Evolutionary conservation across 176 grass and related monocot species (phyloP), one percentile per base, ranked within the genome.

Genomic region (Phoenix roebelenii): DNA sequence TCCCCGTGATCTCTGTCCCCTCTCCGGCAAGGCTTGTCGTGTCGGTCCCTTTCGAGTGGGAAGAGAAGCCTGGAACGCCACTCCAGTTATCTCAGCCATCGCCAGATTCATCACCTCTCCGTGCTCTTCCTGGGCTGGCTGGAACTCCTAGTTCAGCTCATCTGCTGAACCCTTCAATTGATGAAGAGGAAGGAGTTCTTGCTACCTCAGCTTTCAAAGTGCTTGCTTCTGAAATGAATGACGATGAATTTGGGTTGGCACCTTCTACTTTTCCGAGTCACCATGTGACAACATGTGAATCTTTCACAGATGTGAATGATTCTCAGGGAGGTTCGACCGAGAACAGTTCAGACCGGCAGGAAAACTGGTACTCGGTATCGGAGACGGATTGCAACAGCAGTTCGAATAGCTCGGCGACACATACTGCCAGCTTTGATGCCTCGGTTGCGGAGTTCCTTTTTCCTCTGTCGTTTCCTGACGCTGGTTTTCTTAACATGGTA

Each of bases 11-110:
- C 39, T 74, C 70, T 30, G 76, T 63, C 26, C 74, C 74, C 57
- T 88, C 87, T 5, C 93, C 84, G 3, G 48, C 57, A 5, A 98
- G 82, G 57, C 76, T 83, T 25, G 70, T 85, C 15, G 93, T 89
- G 69, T 92, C 84, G 15, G 93, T 89, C 67, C 93, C 93, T 2
- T 98, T 92, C 54, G 58, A 88, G 63, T 98, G 93, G 93, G 93
- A 92, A 74, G 93, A 88, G 77, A 73, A 85, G 68, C 93, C 93
- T 5, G 84, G 93, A 49, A 98, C 85, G 25, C 81, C 87, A 20
- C 17, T 68, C 25, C 65, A 52, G 18, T 23, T 16, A 7, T 16
- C 22, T 7, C 3, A 6, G 16, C 1, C 18, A 10, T 30, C 85
- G 16, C 58, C 72, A 22, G 65, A 71, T 5, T 29, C 71, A 32